Conservation (phyloP, 345 rosid species). For the Salix udensis region DNA sequence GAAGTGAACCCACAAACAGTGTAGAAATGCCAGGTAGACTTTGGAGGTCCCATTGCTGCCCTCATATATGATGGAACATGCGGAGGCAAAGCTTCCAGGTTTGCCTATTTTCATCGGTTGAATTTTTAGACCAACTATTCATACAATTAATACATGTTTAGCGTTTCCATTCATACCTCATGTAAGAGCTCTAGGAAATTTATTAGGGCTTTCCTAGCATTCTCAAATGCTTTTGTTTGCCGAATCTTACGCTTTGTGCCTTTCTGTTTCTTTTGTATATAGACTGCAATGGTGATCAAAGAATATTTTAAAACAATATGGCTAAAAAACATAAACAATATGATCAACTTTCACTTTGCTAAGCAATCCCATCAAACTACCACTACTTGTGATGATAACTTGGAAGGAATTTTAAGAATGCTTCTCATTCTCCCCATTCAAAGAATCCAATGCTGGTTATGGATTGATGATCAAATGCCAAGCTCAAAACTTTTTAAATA, state of each 20-base stretch:
- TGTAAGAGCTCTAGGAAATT: conserved; percentile 83
- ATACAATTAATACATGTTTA: not conserved
- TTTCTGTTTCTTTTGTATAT: conserved; percentile 70
- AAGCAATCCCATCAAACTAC: not conserved
- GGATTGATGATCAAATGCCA: not conserved
- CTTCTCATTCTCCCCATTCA: not conserved
- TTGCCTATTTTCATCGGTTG: conserved; percentile 44
- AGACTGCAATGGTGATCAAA: conserved; percentile 39
- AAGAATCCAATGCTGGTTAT: not conserved
- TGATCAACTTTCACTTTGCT: not conserved
- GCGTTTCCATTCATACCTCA: conserved; percentile 42
- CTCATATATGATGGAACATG: conserved; percentile 75
- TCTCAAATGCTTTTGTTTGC: conserved; percentile 89
- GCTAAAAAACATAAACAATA: not conserved
- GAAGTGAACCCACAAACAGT: conserved; percentile 74
- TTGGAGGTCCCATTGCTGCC: conserved; percentile 80
- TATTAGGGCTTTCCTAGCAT: conserved; percentile 83
- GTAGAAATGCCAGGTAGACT: conserved; percentile 71
- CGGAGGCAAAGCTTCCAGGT: conserved; percentile 71
- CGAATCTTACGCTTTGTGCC: conserved; percentile 85
- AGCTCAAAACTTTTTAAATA: not conserved
- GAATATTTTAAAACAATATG: not conserved
- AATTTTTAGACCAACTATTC: conserved; percentile 5
- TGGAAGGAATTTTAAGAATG: not conserved
- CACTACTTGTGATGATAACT: not conserved